Conservation (phyloP, 306 rosid genomes). For the Sechiopsis laciniata region DNA sequence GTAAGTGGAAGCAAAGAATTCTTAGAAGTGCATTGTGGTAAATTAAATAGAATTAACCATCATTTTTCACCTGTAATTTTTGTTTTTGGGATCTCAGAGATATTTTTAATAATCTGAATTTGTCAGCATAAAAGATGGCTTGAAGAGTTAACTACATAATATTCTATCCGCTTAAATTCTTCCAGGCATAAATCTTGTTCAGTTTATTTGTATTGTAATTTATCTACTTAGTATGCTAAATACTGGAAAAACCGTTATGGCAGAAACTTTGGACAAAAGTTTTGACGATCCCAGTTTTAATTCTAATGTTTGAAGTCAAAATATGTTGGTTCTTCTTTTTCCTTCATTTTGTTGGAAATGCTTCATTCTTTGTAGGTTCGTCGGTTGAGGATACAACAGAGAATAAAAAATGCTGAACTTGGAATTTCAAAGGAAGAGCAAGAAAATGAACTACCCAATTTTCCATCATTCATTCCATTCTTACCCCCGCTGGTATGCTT, state of each 20-base stretch:
- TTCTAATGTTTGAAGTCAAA: background rate
- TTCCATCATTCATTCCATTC: slow-evolving; percentile 94
- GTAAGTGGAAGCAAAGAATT: slow-evolving; percentile 1
- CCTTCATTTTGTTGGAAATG: background rate
- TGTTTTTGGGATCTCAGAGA: slow-evolving; percentile 1
- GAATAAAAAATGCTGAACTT: slow-evolving; percentile 71
- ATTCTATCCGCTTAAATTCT: background rate
- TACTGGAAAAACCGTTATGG: background rate
- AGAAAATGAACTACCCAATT: slow-evolving; percentile 84
- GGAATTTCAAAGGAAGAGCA: slow-evolving; percentile 55
- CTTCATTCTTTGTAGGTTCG: slow-evolving; percentile 60
- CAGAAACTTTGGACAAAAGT: slow-evolving; percentile 1
- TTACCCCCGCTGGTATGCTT: slow-evolving; percentile 89
- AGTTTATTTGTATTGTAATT: slow-evolving; percentile 7
- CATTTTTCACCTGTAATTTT: background rate
- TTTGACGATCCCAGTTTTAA: background rate
- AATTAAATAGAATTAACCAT: background rate
- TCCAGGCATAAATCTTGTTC: background rate
- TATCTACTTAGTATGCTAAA: background rate
- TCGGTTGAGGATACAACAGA: slow-evolving; percentile 88
- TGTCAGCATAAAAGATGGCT: slow-evolving; percentile 1
- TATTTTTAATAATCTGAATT: background rate
- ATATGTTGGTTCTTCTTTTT: slow-evolving; percentile 13
- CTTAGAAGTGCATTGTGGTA: background rate
- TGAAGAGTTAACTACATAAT: background rate